These are phyloP conservation scores for Candida palmyrensis DNA, from an alignment of 805 yeast species.

Conservation along the genomic window DNA sequence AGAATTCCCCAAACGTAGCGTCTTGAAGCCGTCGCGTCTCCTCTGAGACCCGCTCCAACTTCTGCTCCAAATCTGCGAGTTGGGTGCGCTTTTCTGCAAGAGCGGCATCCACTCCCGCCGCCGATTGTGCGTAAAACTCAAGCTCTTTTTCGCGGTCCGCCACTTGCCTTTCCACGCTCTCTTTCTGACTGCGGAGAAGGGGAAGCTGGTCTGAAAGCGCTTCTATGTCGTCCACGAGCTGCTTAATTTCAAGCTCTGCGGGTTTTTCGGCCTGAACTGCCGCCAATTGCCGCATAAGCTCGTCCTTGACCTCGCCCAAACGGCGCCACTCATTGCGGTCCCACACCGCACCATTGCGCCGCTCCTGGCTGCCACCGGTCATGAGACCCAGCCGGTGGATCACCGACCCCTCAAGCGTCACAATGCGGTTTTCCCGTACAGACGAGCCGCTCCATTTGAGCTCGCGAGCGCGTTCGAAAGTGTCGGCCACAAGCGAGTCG, in stretches of 20 bases:
- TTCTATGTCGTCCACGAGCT: constrained; percentile 44
- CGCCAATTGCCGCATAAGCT: constrained; percentile 46
- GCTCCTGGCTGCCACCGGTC: constrained; percentile 78
- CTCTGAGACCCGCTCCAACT: constrained; percentile 16
- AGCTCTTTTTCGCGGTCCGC: constrained; percentile 47
- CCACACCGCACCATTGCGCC: constrained; percentile 51
- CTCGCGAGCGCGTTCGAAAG: constrained; percentile 58
- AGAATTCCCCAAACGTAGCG: constrained; percentile 48
- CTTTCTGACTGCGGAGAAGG: constrained; percentile 38
- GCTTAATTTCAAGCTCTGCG: constrained; percentile 52
- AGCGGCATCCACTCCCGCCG: constrained; percentile 14
- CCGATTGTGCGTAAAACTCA: constrained; percentile 35
- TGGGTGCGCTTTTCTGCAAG: constrained; percentile 14
- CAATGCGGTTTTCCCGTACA: constrained; percentile 57
- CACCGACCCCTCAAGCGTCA: constrained; percentile 78
- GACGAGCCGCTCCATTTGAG: constrained; percentile 56
- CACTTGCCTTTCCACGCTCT: constrained; percentile 39
- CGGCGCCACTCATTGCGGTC: constrained; percentile 61
- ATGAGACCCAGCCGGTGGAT: constrained; percentile 83
- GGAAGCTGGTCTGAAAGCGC: constrained; percentile 38
- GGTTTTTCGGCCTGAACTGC: constrained; percentile 44
- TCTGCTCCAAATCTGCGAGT: constrained; percentile 11
- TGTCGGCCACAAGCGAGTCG: constrained; percentile 73
- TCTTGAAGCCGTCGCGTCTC: constrained; percentile 31
- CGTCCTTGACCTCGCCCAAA: constrained; percentile 47